Conservation (phyloP, 345 rosid genomes). For the Corchorus olitorius region DNA sequence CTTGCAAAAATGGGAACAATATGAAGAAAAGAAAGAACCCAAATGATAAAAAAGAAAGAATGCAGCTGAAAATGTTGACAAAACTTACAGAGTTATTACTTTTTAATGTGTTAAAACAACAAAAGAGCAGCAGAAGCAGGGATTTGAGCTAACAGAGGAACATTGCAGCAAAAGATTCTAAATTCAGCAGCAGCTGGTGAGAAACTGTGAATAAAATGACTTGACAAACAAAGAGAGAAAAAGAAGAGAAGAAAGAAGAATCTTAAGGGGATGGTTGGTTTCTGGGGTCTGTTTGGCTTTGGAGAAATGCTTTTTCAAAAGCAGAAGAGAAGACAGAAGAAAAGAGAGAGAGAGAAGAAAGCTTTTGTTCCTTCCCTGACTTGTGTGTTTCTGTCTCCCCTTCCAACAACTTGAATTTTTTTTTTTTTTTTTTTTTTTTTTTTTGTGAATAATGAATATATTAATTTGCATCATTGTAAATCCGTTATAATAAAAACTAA, state of each 20-base stretch:
- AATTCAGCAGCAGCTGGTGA: not conserved
- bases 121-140: conserved; percentile 11
- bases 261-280: not conserved
- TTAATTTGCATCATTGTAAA: not conserved
- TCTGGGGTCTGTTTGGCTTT: not conserved
- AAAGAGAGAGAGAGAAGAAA: not conserved
- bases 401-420: not conserved
- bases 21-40: not conserved
- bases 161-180: conserved; percentile 8
- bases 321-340: not conserved
- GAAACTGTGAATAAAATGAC: not conserved
- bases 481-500: not conserved
- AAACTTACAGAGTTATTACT: not conserved
- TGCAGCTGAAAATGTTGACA: not conserved
- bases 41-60: not conserved
- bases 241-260: conserved; percentile 8
- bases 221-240: not conserved
- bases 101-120: not conserved
- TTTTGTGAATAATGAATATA: too few species aligned
- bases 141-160: conserved; percentile 7
- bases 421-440: not conserved
- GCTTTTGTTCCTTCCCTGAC: not conserved
- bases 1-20: not conserved
- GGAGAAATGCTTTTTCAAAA: conserved; percentile 15
- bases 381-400: not conserved